Base-by-base conservation (phyloP, 1,139 yeast genomes). In the Saccharomycopsis hybrid region DNA sequence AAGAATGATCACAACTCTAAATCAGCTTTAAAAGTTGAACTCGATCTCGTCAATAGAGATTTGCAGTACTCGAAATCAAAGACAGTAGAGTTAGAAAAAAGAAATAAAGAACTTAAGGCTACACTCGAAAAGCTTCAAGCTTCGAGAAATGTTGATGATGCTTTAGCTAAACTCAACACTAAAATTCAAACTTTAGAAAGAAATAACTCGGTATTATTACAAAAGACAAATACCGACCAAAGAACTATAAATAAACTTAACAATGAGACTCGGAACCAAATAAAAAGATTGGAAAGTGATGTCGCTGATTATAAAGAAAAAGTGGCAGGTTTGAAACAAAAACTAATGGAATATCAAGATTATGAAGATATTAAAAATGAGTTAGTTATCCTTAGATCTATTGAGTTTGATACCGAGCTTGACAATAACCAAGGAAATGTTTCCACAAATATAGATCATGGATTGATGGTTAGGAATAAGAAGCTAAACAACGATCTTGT, bases 291-390 rank as follows among this genome's bases (percentile, higher is more conserved):
- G 11, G 33, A 36, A 11, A 42, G 31, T 2, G 18, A 39, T 35
- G 18, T 36, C 8, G 31, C 28, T 4, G 25, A 56, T 32, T 53
- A 57, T 11, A 63, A 62, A n/a, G 49, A 55, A 18, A 56, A 57
- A 36, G 51, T 60, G 18, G 48, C 57, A 8, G 62, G 60, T 18
- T 67, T 81, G 56, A 74, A 72, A 54, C 58, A 41, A 3, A 66
- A 73, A 50, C 61, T 81, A 43, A 67, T 66, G 2, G 64, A 66
- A 43, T 74, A 78, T 37, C 67, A 71, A 2, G 90, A 85, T 62
- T 90, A 90, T 65, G 92, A 85, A 50, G 90, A 86, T 56, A 66
- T 89, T 48, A 89, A 87, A 64, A 77, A 78, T 48, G 97, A 90
- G 60, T 69, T 89, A 54, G 76, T 73, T 25, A 76, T 88, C 29